Base-by-base conservation (phyloP, 495 filamentous ascomycete species). In the Hypomontagnella submonticulosa region DNA sequence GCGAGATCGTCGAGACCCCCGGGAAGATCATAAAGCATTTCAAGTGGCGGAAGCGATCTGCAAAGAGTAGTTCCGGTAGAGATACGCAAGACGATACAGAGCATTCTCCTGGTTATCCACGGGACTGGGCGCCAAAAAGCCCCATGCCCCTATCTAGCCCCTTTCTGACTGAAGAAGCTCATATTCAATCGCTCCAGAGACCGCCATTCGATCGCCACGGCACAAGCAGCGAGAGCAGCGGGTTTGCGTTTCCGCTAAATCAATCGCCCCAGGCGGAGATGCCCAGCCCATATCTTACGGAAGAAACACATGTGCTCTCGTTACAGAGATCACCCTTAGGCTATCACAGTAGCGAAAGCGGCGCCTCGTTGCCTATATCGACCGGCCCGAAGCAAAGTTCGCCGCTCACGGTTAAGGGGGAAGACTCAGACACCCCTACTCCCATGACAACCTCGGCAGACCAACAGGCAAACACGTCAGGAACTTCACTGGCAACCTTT, bases 271-370 rank as follows among this genome's bases (percentile, higher is more conserved):
- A 67, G n/a, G 30, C 66, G 16, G 38, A 49, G 23, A 57, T 67
- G 7, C 43, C 56, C 19, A 80, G 77, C 46, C 78, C 76, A 11
- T 82, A 75, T 61, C 68, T 77, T 12, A 77, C 77, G n/a, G 79
- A 82, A 61, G 70, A 76, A 44, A 73, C 75, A 0, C 79, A 80
- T 57, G 77, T 82, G 3, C 73, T 74, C 15, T 80, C 78, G 0
- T 61, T 82, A 10, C 79, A 81, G 42, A 60, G 66, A 23, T 70
- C 69, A 1, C 56, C 71, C 5, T 20, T 66, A 40, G 20, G 20
- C 13, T 32, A 50, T 11, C 54, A 42, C 3, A 20, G 41, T n/a
- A 66, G 50, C 47, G 30, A 60, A 1, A 57, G 54, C 18, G 57
- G 37, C 2, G 34, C 43, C 15, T 63, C 69, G 1, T 16, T 57